A percentile compares a stretch with the other conserved stretches of the same genome.
Conservation (phyloP, 2,329 filamentous ascomycete genomes). For the Phaeosphaeria sp. region DNA sequence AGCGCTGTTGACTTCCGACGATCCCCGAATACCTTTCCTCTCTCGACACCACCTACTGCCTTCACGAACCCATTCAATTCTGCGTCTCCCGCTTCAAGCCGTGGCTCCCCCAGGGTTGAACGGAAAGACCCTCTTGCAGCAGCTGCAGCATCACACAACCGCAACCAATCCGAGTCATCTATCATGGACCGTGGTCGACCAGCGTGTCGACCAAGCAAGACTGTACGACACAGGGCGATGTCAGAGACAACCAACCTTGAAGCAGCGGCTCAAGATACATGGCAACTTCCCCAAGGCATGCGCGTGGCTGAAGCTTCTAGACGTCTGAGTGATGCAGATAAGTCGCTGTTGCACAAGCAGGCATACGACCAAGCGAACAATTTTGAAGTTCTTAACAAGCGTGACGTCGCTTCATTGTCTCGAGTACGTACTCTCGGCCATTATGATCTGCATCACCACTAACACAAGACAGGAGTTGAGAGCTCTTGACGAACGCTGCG, state of each 20-base stretch:
- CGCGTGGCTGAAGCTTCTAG: conserved; percentile 42
- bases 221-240: conserved; percentile 38
- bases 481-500: conserved; percentile 76
- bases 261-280: conserved; percentile 33
- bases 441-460: conserved; percentile 16
- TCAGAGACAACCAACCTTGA: conserved; percentile 41
- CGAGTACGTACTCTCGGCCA: conserved; percentile 53
- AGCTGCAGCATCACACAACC: conserved; percentile 30
- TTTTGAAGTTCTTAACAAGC: conserved; percentile 49
- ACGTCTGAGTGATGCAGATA: conserved; percentile 43
- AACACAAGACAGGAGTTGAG: conserved; percentile 67
- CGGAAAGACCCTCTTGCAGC: conserved; percentile 38
- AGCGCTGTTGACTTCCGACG: conserved; percentile 39
- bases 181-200: conserved; percentile 49
- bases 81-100: conserved; percentile 36
- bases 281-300: conserved; percentile 48
- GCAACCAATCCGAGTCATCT: conserved; percentile 48
- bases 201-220: conserved; percentile 40
- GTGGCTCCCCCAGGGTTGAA: conserved; percentile 41
- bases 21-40: conserved; percentile 37
- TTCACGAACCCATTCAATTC: conserved; percentile 41
- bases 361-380: conserved; percentile 48
- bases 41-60: conserved; percentile 40
- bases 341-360: conserved; percentile 47
- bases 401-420: conserved; percentile 60